phyloP scores from a whole-genome alignment of 805 yeast genomes.

The Yamadazyma sp. region DNA sequence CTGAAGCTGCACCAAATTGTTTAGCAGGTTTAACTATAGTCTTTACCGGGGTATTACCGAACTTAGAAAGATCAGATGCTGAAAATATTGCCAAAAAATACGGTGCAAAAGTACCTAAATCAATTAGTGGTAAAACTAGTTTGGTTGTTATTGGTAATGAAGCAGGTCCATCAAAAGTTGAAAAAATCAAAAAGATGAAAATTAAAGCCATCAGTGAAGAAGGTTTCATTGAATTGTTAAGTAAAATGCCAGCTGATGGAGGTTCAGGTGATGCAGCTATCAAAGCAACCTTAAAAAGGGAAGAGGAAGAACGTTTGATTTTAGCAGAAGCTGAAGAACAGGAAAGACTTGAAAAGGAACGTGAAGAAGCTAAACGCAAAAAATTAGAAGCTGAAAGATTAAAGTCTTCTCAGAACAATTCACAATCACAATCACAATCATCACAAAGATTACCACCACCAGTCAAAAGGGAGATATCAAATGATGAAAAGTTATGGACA shows the following conservation, averaged over 20 bases:
- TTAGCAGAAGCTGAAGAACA: constrained; percentile 49
- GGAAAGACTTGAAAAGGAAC: constrained; percentile 42
- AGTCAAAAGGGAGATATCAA: constrained; percentile 35
- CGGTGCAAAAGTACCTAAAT: constrained; percentile 87
- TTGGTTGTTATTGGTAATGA: constrained; percentile 90
- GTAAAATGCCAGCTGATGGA: constrained; percentile 86
- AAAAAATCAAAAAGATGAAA: constrained; percentile 66
- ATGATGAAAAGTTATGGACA: constrained; percentile 82
- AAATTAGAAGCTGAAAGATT: constrained; percentile 3
- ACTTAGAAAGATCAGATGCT: constrained; percentile 70
- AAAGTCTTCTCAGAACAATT: background rate
- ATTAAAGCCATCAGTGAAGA: constrained; percentile 84
- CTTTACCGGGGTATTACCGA: constrained; percentile 87
- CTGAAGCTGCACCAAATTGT: constrained; percentile 84
- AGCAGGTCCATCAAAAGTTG: constrained; percentile 94
- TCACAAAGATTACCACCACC: constrained; percentile 15
- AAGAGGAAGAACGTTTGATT: constrained; percentile 61
- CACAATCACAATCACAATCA: background rate
- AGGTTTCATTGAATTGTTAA: constrained; percentile 73
- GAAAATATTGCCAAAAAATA: constrained; percentile 76
- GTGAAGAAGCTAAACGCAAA: constrained; percentile 15
- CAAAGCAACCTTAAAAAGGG: constrained; percentile 65
- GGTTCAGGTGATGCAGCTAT: constrained; percentile 81
- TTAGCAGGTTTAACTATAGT: constrained; percentile 86
- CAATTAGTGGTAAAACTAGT: constrained; percentile 81